Evolutionary conservation across 2,329 filamentous ascomycete genomes (phyloP), one percentile per base, ranked within the genome.

Genomic region (Cladosporium sp.): DNA sequence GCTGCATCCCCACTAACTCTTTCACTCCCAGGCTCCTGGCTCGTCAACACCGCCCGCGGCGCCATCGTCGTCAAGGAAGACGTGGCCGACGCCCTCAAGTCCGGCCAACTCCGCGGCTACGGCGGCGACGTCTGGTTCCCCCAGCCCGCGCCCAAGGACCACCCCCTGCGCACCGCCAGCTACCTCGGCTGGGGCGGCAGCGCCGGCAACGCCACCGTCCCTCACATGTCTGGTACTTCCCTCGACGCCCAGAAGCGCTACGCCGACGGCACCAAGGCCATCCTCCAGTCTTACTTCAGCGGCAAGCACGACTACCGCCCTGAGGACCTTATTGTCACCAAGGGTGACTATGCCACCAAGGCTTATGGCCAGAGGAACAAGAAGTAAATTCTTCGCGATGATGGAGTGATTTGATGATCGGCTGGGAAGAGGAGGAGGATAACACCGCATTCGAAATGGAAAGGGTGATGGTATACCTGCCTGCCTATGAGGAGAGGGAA

Each of bases 1-100:
- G n/a, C 16, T 2, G 19, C n/a, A 41, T 13, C 13, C 30, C 16
- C 12, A 40, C 52, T 57, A 46, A 56, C 52, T 52, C 33, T 43
- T 40, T n/a, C 11, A 33, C 7, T 33, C 13, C n/a, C 52, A 86
- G 86, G 90, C 65, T 86, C 90, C 35, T 97, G 93, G 88, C 86
- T 98, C 69, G 78, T 98, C 77, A 98, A 98, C 85, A 98, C 93
- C 29, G 93, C 93, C 62, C 93, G 93, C 71, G 93, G 93, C 66
- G 93, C 93, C 72, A 98, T 98, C 69, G 91, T 98, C 63, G 92
- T 97, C 76, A 97, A 97, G 83, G 92, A 97, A 76, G 93, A 97
- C 62, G 93, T 98, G 51, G 93, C 93, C 56, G 91, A 86, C 22
- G 93, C 93, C 43, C 82, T 98, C 70, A 89, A 92, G 79, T 82